Base-by-base conservation (phyloP, 306 rosid species). In the Pyrus betulifolia region DNA sequence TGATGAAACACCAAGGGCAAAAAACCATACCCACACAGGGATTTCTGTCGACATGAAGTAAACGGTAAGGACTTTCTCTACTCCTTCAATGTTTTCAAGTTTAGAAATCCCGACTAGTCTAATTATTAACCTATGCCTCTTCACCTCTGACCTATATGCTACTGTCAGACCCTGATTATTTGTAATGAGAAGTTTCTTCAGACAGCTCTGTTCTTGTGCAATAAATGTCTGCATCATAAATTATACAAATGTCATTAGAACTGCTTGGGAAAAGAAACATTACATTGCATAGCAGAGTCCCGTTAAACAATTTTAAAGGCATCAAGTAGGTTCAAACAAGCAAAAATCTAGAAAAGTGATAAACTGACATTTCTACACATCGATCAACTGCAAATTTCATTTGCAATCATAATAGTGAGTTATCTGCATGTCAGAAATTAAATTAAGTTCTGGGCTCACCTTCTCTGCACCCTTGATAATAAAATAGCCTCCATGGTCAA, bases 401-500 rank as follows among this genome's bases (percentile, higher is more conserved):
- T 35, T 44, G 33, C 77, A 73, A 51, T 57, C 62, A 71, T 4
- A 35, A 44, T 11, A 52, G 2, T 64, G 31, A 73, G 23, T 67
- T 69, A 45, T 35, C 7, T 25, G 61, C 33, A 52, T 66, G 27
- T 52, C 45, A 45, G 75, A 17, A 58, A 74, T 45, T 57, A 67
- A 21, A 62, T 55, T 9, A 42, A 70, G 60, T 21, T 66, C 27
- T 2, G 23, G 74, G 85, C 85, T 75, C 80, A 92, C 99, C 90
- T 92, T 95, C 80, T 95, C 97, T 4, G 97, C 96, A 69, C 99
- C 99, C 89, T 95, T 92, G 57, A 95, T 84, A 46, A 92, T 65
- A 77, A 95, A 95, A 76, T 95, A 95, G 51, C 99, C 99, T 70
- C 99, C 99, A 59, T 83, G 89, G 71, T 95, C 99, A 81, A 88